phyloP scores from a whole-genome alignment of 1,284 basidiomycete species.

The Trichosporon sp. region DNA sequence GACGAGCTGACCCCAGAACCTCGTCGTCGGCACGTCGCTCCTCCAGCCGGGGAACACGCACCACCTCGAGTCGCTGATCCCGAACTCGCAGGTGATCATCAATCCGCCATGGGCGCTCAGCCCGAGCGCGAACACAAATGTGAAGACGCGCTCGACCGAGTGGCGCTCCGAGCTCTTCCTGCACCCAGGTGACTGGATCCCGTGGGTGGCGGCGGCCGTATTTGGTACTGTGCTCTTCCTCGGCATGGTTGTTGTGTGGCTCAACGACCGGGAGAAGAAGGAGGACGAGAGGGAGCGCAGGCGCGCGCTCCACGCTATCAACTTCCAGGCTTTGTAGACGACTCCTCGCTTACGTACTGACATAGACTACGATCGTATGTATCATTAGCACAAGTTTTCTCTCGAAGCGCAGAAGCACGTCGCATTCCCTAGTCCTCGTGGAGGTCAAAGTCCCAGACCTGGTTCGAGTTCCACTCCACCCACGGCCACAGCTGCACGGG shows the following conservation, averaged over 20 bases:
- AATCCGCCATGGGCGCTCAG: conserved; percentile 58
- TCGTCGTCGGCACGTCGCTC: conserved; percentile 84
- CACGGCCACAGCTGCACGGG: conserved; percentile 1
- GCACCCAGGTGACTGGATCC: conserved; percentile 94
- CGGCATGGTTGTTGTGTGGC: conserved; percentile 73
- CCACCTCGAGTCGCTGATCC: conserved; percentile 92
- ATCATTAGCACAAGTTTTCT: neutral
- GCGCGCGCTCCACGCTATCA: conserved; percentile 85
- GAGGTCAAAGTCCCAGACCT: conserved; percentile 1
- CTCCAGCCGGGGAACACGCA: conserved; percentile 65
- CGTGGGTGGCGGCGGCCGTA: conserved; percentile 87
- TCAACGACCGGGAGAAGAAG: conserved; percentile 90
- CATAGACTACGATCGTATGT: neutral
- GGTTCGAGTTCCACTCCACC: conserved; percentile 1
- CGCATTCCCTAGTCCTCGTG: neutral
- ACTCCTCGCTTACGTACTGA: neutral
- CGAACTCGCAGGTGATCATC: conserved; percentile 96
- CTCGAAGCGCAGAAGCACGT: no score
- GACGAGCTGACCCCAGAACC: conserved; percentile 53
- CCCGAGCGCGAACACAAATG: conserved; percentile 8
- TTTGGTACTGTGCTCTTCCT: conserved; percentile 69
- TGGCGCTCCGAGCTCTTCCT: conserved; percentile 92
- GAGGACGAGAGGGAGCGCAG: conserved; percentile 89
- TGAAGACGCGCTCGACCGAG: conserved; percentile 39
- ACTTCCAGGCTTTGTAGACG: conserved; percentile 80